These are phyloP conservation scores for Pichia sp. DNA, from an alignment of 1,139 yeast genomes.

Conservation along the genomic window DNA sequence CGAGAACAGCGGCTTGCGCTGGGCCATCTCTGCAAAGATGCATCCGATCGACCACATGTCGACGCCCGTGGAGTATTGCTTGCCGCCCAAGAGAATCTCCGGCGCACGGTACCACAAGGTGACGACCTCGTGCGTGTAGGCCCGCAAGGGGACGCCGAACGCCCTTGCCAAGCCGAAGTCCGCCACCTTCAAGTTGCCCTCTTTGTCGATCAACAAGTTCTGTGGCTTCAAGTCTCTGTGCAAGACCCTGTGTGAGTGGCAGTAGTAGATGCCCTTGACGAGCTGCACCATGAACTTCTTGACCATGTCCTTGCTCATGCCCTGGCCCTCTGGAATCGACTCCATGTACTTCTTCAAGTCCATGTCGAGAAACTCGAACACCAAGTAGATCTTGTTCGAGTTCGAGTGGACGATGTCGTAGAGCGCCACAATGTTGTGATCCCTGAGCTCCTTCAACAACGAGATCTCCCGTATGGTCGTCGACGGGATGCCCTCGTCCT, in stretches of 20 bases:
- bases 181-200: conserved; percentile 91
- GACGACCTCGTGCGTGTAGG: conserved; percentile 96
- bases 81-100: conserved; percentile 90
- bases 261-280: conserved; percentile 87
- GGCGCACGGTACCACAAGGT: conserved; percentile 99
- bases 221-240: conserved; percentile 98
- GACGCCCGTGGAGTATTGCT: conserved; percentile 95
- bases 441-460: conserved; percentile 83
- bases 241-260: conserved; percentile 91
- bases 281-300: conserved; percentile 91
- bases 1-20: conserved; percentile 90
- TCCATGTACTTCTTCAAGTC: conserved; percentile 98
- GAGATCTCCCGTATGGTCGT: conserved; percentile 98
- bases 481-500: conserved; percentile 98
- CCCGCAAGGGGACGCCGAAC: conserved; percentile 93
- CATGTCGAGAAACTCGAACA: conserved; percentile 87
- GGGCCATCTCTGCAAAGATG: conserved; percentile 97
- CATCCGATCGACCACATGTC: conserved; percentile 99
- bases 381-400: conserved; percentile 87
- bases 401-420: conserved; percentile 97
- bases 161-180: conserved; percentile 98
- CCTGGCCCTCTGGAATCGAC: conserved; percentile 85
- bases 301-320: conserved; percentile 85
- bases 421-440: conserved; percentile 85
- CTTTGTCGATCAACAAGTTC: conserved; percentile 86